Base-by-base conservation (phyloP, 805 yeast genomes). In the Cyberlindnera xishuangbannaensis region DNA sequence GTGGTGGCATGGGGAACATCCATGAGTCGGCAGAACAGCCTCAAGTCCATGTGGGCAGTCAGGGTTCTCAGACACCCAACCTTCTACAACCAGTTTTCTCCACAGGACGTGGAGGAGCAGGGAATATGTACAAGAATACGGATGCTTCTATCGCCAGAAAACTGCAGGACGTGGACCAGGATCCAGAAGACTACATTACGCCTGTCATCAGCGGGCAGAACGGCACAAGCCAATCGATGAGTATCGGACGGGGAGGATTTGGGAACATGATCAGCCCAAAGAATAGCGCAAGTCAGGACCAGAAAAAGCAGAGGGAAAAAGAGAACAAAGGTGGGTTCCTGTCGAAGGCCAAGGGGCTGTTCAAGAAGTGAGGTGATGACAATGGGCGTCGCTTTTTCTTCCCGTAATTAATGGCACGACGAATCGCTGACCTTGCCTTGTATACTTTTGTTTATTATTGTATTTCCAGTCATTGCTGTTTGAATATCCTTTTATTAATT, bases 1-100 rank as follows among this genome's bases (percentile, higher is more conserved):
- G 90, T 43, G 90, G 90, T 9, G 90, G 90, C 8, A 80, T 81
- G 1, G 88, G 88, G 6, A 81, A 81, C 55, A 73, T 80, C 34
- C 62, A 69, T 44, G 45, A 62, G 4, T 53, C 72, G 10, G 45
- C 51, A 25, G 55, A 61, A 20, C 54, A 62, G 17, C 76, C 76
- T 4, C 64, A 73, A 7, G 82, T 82, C 4, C 71, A 65, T 30
- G 62, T 74, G 20, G 73, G 68, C 3, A 73, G 73, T 3, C 75
- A 70, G 43, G 82, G 83, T 4, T 68, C 77, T 4, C 72, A 69
- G 41, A 73, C 82, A 12, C 86, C 87, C 18, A 69, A 62, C 47
- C 62, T 76, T 20, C 55, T 71, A 16, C 70, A 71, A 14, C 69
- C 71, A 18, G 69, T 73, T 17, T 71, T 74, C 49, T 69, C 83